phyloP scores from a whole-genome alignment of 352 stramenopile genomes.

The Thalassiosira mediterranea region DNA sequence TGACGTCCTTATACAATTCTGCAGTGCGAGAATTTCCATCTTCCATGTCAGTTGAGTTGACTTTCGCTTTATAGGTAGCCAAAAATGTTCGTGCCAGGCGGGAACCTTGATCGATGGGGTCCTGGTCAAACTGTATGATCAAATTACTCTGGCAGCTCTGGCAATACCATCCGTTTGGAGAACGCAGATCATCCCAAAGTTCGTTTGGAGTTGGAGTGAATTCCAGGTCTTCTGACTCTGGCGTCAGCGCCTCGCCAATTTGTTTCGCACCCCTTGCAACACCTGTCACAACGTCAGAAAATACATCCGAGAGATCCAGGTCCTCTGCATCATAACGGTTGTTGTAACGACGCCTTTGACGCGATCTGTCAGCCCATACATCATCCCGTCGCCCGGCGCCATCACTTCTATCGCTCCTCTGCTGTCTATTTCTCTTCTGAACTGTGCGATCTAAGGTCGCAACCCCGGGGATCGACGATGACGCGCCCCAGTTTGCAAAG shows the following conservation, averaged over 20 bases:
- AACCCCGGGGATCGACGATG: constrained; percentile 67
- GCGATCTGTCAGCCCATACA: constrained; percentile 43
- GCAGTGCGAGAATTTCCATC: too few relatives aligned
- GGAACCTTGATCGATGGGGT: constrained; percentile 77
- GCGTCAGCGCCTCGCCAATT: constrained; percentile 60
- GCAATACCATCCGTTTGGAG: constrained; percentile 29
- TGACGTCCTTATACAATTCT: constrained; percentile 55
- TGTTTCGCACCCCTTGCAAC: constrained; percentile 42
- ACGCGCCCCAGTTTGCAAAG: constrained; percentile 78
- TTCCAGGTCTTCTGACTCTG: constrained; percentile 63
- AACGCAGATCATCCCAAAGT: constrained; percentile 70
- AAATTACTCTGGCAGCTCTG: constrained; percentile 71
- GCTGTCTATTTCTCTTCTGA: constrained; percentile 38
- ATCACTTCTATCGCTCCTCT: constrained; percentile 17
- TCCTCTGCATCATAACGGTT: constrained; percentile 49
- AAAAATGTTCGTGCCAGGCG: constrained; percentile 56
- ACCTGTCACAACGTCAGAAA: constrained; percentile 41
- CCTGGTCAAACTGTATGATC: constrained; percentile 80
- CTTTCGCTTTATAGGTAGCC: constrained; percentile 13
- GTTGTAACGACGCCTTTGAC: constrained; percentile 18
- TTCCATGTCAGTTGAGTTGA: neutral
- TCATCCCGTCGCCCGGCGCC: constrained; percentile 35
- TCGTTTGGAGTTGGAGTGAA: constrained; percentile 73
- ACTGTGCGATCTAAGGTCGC: constrained; percentile 45
- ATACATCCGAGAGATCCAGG: constrained; percentile 46